phyloP scores from a whole-genome alignment of 352 stramenopile genomes.

The Aphanomyces cochlioides region DNA sequence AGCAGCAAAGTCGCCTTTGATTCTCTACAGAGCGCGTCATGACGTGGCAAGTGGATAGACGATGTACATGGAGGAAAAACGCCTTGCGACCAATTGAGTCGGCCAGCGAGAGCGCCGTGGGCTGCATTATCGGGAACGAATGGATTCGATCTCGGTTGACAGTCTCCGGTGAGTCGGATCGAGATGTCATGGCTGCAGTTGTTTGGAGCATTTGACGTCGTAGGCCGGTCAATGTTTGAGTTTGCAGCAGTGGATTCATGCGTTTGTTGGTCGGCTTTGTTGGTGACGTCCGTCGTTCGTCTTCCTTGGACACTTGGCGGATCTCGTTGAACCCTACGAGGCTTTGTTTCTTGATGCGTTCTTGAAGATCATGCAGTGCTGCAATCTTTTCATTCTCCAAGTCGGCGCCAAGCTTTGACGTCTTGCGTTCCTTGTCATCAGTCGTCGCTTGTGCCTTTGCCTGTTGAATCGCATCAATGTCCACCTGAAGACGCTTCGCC shows the following conservation, averaged over 20 bases:
- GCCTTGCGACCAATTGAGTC: slow-evolving; percentile 22
- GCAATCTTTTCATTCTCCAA: not conserved
- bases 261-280: not conserved
- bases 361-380: not conserved
- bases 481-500: not conserved
- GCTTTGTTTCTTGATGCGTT: not conserved
- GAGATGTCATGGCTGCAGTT: not conserved
- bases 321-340: slow-evolving; percentile 16
- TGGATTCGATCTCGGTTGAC: not conserved
- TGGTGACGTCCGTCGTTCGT: not conserved
- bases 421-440: not conserved
- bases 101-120: not conserved
- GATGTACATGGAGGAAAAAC: slow-evolving; percentile 21
- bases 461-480: slow-evolving; percentile 6
- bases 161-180: not conserved
- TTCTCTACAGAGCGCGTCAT: not conserved
- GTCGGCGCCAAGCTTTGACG: not conserved
- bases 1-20: slow-evolving; percentile 16
- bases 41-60: not conserved
- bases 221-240: not conserved
- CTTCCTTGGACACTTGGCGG: not conserved
- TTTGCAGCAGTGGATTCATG: slow-evolving; percentile 11
- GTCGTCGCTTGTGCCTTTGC: not conserved
- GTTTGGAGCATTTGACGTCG: slow-evolving; percentile 5
- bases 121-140: not conserved